Percentiles rank a stretch among this genome's conserved stretches.
These are phyloP conservation scores for Neospermospora avenae DNA, from an alignment of 2,329 filamentous ascomycete genomes.

Conservation along the genomic window DNA sequence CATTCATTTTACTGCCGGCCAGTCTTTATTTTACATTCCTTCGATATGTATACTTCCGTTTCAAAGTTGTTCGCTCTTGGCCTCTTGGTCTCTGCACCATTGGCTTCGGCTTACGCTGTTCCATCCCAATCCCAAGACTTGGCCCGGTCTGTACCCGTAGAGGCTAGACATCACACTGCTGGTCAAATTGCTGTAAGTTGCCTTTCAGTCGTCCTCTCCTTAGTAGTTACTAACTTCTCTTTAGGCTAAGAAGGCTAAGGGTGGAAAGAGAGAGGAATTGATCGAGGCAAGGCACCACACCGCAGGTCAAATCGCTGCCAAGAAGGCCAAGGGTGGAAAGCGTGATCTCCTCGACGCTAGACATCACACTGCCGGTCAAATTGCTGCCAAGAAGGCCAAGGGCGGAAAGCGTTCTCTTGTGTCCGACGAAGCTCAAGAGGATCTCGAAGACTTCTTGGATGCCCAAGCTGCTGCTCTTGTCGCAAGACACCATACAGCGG, in stretches of 20 bases:
- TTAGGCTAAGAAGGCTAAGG: conserved; percentile 21
- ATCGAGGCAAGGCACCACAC: conserved; percentile 21
- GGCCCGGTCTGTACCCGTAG: conserved; percentile 18
- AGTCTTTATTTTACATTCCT: conserved; percentile 26
- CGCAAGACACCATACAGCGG: conserved; percentile 21
- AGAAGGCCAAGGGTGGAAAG: conserved; percentile 22
- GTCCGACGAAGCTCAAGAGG: no score
- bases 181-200: conserved; percentile 20
- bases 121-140: conserved; percentile 19
- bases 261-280: conserved; percentile 3
- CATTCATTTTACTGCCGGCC: conserved; percentile 32
- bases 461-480: background rate
- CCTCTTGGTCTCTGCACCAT: conserved; percentile 29
- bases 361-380: conserved; percentile 26
- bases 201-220: background rate
- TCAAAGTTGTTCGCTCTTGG: conserved; percentile 28
- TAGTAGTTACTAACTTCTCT: background rate
- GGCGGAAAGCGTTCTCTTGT: background rate
- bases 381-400: conserved; percentile 24
- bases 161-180: conserved; percentile 24
- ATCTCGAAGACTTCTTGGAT: no score
- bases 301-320: conserved; percentile 24
- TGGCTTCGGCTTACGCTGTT: conserved; percentile 23
- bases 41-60: conserved; percentile 33
- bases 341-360: conserved; percentile 10